Evolutionary conservation across 768 basidiomycete species (phyloP), one percentile per base, ranked within the genome.

Genomic region (Boletus rex-veris): DNA sequence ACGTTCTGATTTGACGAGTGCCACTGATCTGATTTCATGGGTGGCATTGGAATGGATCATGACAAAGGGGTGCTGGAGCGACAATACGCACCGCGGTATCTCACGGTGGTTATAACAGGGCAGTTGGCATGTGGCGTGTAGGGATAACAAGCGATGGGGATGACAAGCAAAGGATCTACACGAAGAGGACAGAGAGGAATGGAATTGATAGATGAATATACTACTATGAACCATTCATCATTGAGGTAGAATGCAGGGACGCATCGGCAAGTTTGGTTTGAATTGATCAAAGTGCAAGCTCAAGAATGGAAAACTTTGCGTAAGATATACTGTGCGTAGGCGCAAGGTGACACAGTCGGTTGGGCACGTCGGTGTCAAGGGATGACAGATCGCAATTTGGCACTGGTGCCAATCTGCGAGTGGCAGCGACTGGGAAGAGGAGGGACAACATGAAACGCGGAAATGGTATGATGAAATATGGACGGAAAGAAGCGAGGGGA

Each of bases 41-140:
- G 42, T 35, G 21, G 39, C 28, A 46, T 8, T 42, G 26, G 41
- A 53, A 59, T 59, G 57, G 16, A 58, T 18, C 8, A 16, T 42
- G 39, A 42, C 49, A 46, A 15, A 18, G 11, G 6, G 4, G 12
- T 35, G 1, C 11, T 33, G 33, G 33, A 33, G 1, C 4, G 33
- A 33, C 26, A 28, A 28, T 35, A 35, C 1, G 33, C 33, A 14
- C 11, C 11, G 33, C 10, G 40, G 43, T 14, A 37, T 59, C 42
- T 39, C 58, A 45, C 58, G 58, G 37, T 31, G 31, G 41, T 21
- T 44, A 38, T 39, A 30, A 39, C 31, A 55, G 33, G 33, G 33
- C 12, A 11, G 14, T 53, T 59, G 52, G 57, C 45, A 30, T 53
- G 58, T 59, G 58, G 58, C 58, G 38, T 7, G 26, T 28, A 28